Base-by-base conservation (phyloP, 495 filamentous ascomycete species). In the Penicillium desertorum region DNA sequence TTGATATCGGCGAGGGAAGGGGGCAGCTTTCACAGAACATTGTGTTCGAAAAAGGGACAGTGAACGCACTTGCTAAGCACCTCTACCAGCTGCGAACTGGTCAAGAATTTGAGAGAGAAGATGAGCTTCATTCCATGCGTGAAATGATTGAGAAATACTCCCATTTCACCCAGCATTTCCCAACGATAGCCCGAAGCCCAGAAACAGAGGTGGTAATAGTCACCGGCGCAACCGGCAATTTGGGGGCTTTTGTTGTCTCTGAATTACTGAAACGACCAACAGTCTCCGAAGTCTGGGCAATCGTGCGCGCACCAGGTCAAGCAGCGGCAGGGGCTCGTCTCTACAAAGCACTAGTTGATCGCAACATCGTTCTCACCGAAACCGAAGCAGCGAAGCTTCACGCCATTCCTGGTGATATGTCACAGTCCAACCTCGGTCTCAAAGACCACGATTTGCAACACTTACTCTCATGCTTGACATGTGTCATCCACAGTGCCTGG, bases 401-500 rank as follows among this genome's bases (percentile, higher is more conserved):
- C 20, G 66, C 66, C 23, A 32, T 69, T 0, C 59, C 63, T 19
- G 60, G 59, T 36, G 62, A 71, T 22, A 63, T 70, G 9, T 71
- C 67, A 2, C 69, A 76, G 9, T 47, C 68, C 4, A 62, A 61
- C 16, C 75, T 87, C 2, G 84, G 83, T 17, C 65, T 87, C 4
- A 45, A 62, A 8, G 34, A 62, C 0, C 51, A 63, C 4, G 61
- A 61, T n/a, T 73, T 83, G 37, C 56, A 70, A 0, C 53, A 73
- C 1, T 65, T 88, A 0, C 72, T 70, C 0, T 63, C 66, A 1
- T 71, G 72, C 19, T 65, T 72, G 1, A 84, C 81, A 0, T 63
- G 74, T 0, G 71, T 87, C 30, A 79, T 88, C 34, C 87, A 88
- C 63, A 76, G 79, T 4, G 87, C 85, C 19, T 90, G 87, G 86